Evolutionary conservation across 345 rosid genomes (phyloP).

Genomic region (Melaleuca alternifolia): DNA sequence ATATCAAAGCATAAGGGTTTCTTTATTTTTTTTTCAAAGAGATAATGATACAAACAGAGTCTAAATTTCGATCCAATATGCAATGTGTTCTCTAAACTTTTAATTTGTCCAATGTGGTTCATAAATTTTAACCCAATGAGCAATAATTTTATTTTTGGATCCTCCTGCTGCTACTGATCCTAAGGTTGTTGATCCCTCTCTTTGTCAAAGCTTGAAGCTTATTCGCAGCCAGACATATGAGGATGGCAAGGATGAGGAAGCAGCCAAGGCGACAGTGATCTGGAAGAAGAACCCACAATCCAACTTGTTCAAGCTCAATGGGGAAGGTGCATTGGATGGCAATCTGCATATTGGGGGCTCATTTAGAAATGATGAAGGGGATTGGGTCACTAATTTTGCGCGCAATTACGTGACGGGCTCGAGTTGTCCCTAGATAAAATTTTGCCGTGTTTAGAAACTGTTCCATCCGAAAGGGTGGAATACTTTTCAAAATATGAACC

Average conservation of each 20-base stretch:
- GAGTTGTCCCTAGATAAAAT: neutral
- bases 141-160: too few relatives aligned
- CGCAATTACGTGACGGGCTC: neutral
- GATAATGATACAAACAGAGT: too few relatives aligned
- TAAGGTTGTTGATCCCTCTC: too few relatives aligned
- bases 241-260: neutral
- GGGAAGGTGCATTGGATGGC: neutral
- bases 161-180: too few relatives aligned
- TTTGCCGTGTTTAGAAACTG: neutral
- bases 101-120: too few relatives aligned
- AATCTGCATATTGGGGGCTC: neutral
- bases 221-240: too few relatives aligned
- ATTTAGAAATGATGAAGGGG: neutral
- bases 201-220: too few relatives aligned
- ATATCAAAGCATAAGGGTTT: accelerated
- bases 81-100: too few relatives aligned
- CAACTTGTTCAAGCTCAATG: neutral
- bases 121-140: too few relatives aligned
- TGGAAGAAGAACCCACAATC: neutral
- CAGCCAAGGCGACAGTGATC: neutral
- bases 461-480: neutral
- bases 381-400: neutral
- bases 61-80: too few relatives aligned
- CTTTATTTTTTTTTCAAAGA: neutral
- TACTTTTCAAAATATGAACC: neutral